These are phyloP conservation scores for Botrytis hyacinthi DNA, from an alignment of 2,329 filamentous ascomycete species.

Conservation along the genomic window DNA sequence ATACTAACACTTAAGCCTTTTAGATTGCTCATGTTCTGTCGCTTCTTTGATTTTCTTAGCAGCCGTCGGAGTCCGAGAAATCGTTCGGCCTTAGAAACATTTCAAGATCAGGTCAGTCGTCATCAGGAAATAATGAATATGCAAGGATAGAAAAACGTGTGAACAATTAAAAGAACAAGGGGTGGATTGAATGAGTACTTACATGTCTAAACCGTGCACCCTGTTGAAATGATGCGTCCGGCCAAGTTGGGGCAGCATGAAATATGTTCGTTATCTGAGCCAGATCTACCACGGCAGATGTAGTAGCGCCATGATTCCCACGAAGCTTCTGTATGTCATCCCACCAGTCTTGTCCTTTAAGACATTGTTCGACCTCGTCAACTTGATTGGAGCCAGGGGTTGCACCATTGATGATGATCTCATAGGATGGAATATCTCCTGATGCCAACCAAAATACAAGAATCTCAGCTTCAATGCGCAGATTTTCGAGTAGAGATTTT, in stretches of 20 bases:
- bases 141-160: neutral
- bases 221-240: conserved; percentile 52
- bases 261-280: conserved; percentile 46
- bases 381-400: conserved; percentile 54
- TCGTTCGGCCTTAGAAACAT: conserved; percentile 35
- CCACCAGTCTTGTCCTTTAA: conserved; percentile 81
- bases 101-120: neutral
- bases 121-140: neutral
- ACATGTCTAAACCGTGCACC: conserved; percentile 45
- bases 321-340: conserved; percentile 63
- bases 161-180: too few relatives aligned
- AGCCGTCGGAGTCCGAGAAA: conserved; percentile 61
- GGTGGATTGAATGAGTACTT: neutral
- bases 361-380: conserved; percentile 60
- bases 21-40: conserved; percentile 36
- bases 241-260: conserved; percentile 46
- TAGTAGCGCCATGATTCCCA: conserved; percentile 39
- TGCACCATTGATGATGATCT: conserved; percentile 73
- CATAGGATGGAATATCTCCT: conserved; percentile 69
- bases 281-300: conserved; percentile 42
- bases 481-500: conserved; percentile 70
- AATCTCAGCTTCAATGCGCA: conserved; percentile 77
- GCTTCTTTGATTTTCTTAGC: conserved; percentile 54
- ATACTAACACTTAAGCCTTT: conserved; percentile 61
- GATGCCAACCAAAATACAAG: conserved; percentile 79